Conservation (phyloP, 2,329 filamentous ascomycete species). For the Pseudogymnoascus sp. region DNA sequence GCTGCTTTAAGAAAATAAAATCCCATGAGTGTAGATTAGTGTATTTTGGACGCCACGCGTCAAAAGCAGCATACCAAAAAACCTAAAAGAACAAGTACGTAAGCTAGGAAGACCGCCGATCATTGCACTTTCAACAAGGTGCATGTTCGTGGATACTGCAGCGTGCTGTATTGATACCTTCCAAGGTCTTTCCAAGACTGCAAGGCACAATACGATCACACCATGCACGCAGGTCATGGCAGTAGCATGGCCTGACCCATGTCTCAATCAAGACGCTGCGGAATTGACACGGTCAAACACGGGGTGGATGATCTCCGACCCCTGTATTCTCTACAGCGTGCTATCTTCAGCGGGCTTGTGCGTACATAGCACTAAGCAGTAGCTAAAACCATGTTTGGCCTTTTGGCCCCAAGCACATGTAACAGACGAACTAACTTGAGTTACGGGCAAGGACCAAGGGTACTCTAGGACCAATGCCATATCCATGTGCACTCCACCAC, state of each 20-base stretch:
- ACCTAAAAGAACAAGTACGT: neutral
- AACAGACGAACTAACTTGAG: neutral
- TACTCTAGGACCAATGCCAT: neutral
- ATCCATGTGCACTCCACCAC: neutral
- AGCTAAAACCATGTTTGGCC: neutral
- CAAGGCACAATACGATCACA: neutral
- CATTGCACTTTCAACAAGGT: neutral
- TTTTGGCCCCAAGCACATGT: neutral
- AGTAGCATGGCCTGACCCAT: neutral
- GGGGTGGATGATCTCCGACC: constrained; percentile 4
- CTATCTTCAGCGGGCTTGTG: neutral
- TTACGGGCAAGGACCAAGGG: neutral
- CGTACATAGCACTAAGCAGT: neutral
- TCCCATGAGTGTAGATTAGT: no score
- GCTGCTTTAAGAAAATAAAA: neutral
- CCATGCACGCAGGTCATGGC: neutral
- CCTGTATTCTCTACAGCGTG: neutral
- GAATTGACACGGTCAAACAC: neutral
- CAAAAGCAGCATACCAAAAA: neutral
- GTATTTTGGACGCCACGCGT: neutral
- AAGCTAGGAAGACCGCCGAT: neutral
- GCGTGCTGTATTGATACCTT: neutral
- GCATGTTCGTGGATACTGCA: neutral
- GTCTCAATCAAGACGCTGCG: neutral
- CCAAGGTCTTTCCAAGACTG: neutral